These are phyloP conservation scores for Penicillium sp. DNA, from an alignment of 2,329 filamentous ascomycete species.

Conservation along the genomic window DNA sequence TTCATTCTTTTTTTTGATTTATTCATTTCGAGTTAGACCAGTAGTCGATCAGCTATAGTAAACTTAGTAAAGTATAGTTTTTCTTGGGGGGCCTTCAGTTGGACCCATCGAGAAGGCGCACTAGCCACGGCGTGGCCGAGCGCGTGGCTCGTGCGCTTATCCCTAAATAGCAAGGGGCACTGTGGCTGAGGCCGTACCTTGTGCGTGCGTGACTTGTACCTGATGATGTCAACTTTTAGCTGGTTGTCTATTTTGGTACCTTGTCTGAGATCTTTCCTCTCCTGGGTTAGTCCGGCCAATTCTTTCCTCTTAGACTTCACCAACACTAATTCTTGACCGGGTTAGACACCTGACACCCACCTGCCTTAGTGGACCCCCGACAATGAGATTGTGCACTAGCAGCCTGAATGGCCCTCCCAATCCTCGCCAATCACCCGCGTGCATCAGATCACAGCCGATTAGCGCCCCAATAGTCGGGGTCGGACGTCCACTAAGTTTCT, in stretches of 20 bases:
- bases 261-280: not conserved
- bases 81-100: not conserved
- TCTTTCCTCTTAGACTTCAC: not conserved
- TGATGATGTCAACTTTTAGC: not conserved
- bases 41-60: not conserved
- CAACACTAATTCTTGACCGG: not conserved
- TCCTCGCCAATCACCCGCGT: slow-evolving; percentile 7
- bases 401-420: not conserved
- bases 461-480: slow-evolving; percentile 26
- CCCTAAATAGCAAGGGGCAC: slow-evolving; percentile 22
- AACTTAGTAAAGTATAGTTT: not conserved
- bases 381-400: slow-evolving; percentile 8
- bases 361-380: slow-evolving; percentile 1
- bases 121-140: slow-evolving; percentile 32
- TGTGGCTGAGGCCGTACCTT: slow-evolving; percentile 21
- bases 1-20: not conserved
- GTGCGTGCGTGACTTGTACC: not conserved
- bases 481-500: slow-evolving; percentile 12
- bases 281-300: not conserved
- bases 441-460: slow-evolving; percentile 12
- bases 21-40: not conserved
- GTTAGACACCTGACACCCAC: not conserved
- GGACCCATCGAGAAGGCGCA: slow-evolving; percentile 7
- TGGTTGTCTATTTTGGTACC: not conserved
- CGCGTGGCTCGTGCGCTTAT: slow-evolving; percentile 28